These are phyloP conservation scores for Sporisorium iseilematis-ciliati DNA, from an alignment of 1,284 basidiomycete genomes.

Conservation along the genomic window DNA sequence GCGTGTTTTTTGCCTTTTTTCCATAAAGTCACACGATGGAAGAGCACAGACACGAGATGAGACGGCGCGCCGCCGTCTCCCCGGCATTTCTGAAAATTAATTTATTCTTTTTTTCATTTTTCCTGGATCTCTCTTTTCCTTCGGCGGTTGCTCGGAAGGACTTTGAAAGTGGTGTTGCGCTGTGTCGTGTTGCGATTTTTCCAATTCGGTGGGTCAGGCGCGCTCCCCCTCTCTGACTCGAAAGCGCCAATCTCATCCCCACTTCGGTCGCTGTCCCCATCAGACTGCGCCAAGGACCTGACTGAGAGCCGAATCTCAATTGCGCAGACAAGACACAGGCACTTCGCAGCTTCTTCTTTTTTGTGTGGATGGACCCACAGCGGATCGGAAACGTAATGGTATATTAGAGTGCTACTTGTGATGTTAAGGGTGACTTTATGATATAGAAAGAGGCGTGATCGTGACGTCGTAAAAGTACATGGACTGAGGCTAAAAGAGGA, in stretches of 20 bases:
- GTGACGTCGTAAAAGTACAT: slow-evolving; percentile 37
- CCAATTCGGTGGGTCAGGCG: too few species aligned
- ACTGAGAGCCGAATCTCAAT: not conserved
- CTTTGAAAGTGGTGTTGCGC: not conserved
- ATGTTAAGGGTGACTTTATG: slow-evolving; percentile 18
- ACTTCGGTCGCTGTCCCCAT: not conserved
- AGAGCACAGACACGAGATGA: not conserved
- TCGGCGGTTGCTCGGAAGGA: not conserved
- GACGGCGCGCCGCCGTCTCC: not conserved
- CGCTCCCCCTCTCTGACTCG: too few species aligned
- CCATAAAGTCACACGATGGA: slow-evolving; percentile 6
- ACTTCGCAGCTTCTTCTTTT: not conserved
- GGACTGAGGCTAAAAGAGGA: not conserved
- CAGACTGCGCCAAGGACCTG: not conserved
- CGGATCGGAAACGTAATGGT: slow-evolving; percentile 26
- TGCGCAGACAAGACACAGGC: not conserved
- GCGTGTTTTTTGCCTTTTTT: not conserved
- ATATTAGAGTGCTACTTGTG: slow-evolving; percentile 24
- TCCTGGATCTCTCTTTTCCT: not conserved
- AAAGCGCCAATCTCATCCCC: not conserved
- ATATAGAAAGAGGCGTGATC: slow-evolving; percentile 6
- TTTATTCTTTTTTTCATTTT: too few species aligned
- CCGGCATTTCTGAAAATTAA: not conserved
- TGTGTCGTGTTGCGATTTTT: too few species aligned
- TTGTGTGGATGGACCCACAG: slow-evolving; percentile 6